Evolutionary conservation across 192 early-diverging fungal species (phyloP), one percentile per base, ranked within the genome.

Genomic region (Coemansia sp.): DNA sequence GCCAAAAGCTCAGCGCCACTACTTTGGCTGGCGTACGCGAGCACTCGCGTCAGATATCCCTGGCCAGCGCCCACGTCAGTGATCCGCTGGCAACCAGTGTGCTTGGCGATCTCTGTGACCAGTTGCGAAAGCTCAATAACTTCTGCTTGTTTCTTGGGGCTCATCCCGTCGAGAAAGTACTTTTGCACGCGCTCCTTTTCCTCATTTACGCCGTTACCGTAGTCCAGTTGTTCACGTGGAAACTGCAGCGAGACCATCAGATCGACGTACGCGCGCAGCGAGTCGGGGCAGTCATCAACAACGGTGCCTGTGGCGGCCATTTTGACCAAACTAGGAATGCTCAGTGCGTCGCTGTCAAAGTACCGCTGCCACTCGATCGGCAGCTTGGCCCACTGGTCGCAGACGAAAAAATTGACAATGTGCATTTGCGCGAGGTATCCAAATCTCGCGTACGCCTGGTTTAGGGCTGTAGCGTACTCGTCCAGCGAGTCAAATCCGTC

Each of bases 11-110:
- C 25, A 9, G 59, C 55, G 18, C 22, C 34, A 38, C 55, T 55
- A 43, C 53, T 42, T 0, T 22, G 30, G 22, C 33, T 42, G 12
- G 56, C 58, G 41, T 74, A 74, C n/a, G 69, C 78, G 53, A 80
- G 54, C 17, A 66, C 68, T 4, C 78, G 64, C 12, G 71, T 66
- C 59, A 80, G 37, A 24, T 80, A 74, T 1, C 78, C 78, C 51
- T 74, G 78, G 9, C 78, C 78, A 3, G 78, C 78, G 2, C 78
- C 78, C 15, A 80, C 64, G 27, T 80, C 78, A 18, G 62, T 65
- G 14, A 74, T 68, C 45, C 73, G 30, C 41, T 22, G 40, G 47
- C 64, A 55, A 2, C 56, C 52, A 11, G 61, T 57, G 11, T 42
- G 53, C 23, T 15, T 25, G 10, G 71, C 64, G 5, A 68, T 55